Base-by-base conservation (phyloP, 306 rosid species). In the Vigna hirtella region DNA sequence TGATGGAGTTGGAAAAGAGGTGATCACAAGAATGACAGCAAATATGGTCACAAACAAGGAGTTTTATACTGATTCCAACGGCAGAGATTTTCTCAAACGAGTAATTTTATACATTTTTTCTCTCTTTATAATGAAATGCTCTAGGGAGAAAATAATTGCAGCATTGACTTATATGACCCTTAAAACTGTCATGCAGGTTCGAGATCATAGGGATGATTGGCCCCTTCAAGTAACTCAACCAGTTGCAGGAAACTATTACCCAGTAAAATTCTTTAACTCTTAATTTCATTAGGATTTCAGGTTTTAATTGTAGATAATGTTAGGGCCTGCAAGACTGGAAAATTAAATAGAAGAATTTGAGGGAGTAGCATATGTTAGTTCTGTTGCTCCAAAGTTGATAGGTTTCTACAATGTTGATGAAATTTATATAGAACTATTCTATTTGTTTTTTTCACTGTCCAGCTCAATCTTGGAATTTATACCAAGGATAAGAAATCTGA, bases 231-330 rank as follows among this genome's bases (percentile, higher is more conserved):
- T 94, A 74, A 88, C 67, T 78, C 94, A 94, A 79, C 98, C 97
- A 50, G 86, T 86, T 20, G 94, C 97, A 59, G 98, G 97, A 88
- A 94, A 94, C 86, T 94, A 89, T 68, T 94, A 94, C 71, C 98
- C 98, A 12, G 98, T 94, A 92, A 90, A 59, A 32, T 51, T 70
- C 72, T 74, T 28, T 13, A 2, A 62, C 72, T 77, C 13, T 34
- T n/a, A 66, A 67, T 72, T 73, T 72, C 65, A 24, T 22, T 0
- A 61, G 42, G 47, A 68, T n/a, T 66, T 67, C 0, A 2, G 61
- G 13, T 17, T 66, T 40, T 11, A 40, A 45, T n/a, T 57, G 30
- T 32, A 43, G 40, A 76, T 64, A 18, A 56, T 56, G 32, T 22
- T 0, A 4, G 1, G 26, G 7, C n/a, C 50, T 75, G 40, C 11